Evolutionary conservation across 2,329 filamentous ascomycete species (phyloP).

Genomic region (Exophiala sp.): DNA sequence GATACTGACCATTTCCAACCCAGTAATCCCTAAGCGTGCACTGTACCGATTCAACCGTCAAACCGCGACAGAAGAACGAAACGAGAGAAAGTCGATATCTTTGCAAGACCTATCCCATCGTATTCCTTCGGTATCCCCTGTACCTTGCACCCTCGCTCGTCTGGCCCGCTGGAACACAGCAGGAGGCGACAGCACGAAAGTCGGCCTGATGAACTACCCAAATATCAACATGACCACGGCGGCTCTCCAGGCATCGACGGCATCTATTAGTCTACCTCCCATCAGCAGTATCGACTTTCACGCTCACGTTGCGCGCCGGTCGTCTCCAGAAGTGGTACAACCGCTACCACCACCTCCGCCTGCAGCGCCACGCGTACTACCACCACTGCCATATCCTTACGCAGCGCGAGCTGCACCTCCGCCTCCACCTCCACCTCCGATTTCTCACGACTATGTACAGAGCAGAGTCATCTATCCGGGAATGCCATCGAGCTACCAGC

Average conservation of each 20-base stretch:
- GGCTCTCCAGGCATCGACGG: constrained; percentile 23
- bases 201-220: constrained; percentile 25
- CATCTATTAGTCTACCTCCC: constrained; percentile 28
- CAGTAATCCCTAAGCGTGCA: constrained; percentile 7
- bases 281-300: constrained; percentile 30
- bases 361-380: constrained; percentile 25
- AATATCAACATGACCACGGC: constrained; percentile 25
- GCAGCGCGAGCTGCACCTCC: constrained; percentile 24
- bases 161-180: constrained; percentile 15
- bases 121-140: neutral
- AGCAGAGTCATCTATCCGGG: constrained; percentile 26
- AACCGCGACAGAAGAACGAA: neutral
- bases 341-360: constrained; percentile 27
- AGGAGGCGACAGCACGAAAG: constrained; percentile 10
- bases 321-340: constrained; percentile 27
- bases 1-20: constrained; percentile 1
- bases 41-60: neutral
- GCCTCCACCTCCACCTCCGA: constrained; percentile 19
- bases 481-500: constrained; percentile 22
- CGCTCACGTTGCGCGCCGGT: constrained; percentile 20
- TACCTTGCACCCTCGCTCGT: neutral
- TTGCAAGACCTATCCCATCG: neutral
- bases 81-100: neutral
- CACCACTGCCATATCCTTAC: constrained; percentile 28
- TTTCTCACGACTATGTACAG: constrained; percentile 23